Conservation (phyloP, 495 filamentous ascomycete species). For the Rusavskia elegans region DNA sequence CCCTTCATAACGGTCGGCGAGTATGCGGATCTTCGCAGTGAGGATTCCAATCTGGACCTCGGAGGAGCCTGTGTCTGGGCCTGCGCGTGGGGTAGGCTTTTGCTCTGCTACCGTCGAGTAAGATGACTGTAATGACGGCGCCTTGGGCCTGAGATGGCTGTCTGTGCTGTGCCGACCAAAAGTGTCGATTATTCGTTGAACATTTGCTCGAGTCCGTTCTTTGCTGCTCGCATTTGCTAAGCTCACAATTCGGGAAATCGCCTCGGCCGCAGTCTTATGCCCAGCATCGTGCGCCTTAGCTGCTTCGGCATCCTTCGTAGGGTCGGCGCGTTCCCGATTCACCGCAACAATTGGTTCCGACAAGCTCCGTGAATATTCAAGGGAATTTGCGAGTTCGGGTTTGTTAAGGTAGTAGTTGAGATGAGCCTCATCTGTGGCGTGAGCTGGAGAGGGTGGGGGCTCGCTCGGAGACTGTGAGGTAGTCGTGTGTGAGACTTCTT, state of each 20-base stretch:
- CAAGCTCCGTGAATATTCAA: slow-evolving; percentile 47
- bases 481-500: slow-evolving; percentile 1
- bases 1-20: slow-evolving; percentile 43
- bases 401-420: slow-evolving; percentile 62
- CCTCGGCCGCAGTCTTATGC: slow-evolving; percentile 42
- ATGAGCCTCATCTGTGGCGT: slow-evolving; percentile 25
- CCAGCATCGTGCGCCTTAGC: slow-evolving; percentile 19
- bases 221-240: slow-evolving; percentile 59
- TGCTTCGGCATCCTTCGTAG: slow-evolving; percentile 25
- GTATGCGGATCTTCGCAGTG: slow-evolving; percentile 78
- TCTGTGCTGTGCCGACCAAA: slow-evolving; percentile 94
- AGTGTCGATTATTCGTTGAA: slow-evolving; percentile 63
- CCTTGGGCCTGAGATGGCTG: slow-evolving; percentile 38
- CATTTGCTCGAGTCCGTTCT: slow-evolving; percentile 64
- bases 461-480: slow-evolving; percentile 16
- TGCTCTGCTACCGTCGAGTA: slow-evolving; percentile 12
- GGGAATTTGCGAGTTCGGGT: slow-evolving; percentile 42
- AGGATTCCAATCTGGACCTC: slow-evolving; percentile 97
- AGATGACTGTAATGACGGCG: slow-evolving; percentile 17
- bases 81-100: slow-evolving; percentile 46
- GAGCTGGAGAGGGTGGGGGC: slow-evolving; percentile 22
- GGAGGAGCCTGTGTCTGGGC: slow-evolving; percentile 78
- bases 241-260: slow-evolving; percentile 59
- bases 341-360: slow-evolving; percentile 34
- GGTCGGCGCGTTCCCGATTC: slow-evolving; percentile 25